Evolutionary conservation across 805 yeast species (phyloP), one percentile per base, ranked within the genome.

Genomic region (Candida pseudofarinosa): DNA sequence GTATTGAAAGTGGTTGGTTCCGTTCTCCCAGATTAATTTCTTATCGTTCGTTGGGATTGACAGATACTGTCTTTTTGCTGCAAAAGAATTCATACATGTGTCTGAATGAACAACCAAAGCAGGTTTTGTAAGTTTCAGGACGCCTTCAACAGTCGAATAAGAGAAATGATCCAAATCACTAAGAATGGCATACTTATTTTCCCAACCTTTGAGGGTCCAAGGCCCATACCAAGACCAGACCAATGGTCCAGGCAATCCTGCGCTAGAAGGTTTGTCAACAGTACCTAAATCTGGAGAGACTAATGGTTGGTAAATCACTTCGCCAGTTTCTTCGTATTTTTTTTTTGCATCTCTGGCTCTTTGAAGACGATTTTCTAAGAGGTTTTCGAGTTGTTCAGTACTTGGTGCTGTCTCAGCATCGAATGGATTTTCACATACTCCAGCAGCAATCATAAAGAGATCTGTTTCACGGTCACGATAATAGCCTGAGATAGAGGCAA

Each of bases 201-300:
- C 38, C 15, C 14, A 35, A n/a, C 19, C 19, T 17, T 35, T 35
- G 20, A 35, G 19, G 16, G 38, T 35, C 38, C 38, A 35, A n/a
- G 38, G 38, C 15, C 38, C 38, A 17, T 35, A 35, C 38, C 38
- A 35, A 15, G 38, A 35, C 38, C 38, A 35, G 16, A 35, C 20
- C 14, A 35, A 16, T 35, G 38, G 38, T 15, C 38, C 38, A n/a
- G 38, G 38, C 16, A 35, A 35, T 14, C 38, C 38, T 35, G 38
- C 38, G 13, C 16, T 15, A 17, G 38, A 35, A 15, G 20, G 20
- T 8, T n/a, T 19, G 26, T 35, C 19, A n/a, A 19, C 20, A 35
- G 16, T 19, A n/a, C 20, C 38, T 15, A 19, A 16, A 15, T 35
- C 19, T 35, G 20, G 20, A 14, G 16, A 16, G 20, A 35, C 38